Conservation (phyloP, 306 rosid genomes). For the Abrus precatorius region DNA sequence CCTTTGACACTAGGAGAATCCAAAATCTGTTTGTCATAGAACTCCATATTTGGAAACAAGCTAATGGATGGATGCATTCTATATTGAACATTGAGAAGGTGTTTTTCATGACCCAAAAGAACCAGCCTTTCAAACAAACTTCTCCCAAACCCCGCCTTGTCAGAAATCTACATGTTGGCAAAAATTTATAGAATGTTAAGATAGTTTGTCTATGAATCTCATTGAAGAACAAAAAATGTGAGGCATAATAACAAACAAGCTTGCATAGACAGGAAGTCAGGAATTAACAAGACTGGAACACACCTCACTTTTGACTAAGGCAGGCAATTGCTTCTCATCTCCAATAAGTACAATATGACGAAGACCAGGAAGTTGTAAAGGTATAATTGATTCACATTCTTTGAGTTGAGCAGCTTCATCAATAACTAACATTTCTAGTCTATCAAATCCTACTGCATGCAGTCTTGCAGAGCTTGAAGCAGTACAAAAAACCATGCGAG, state of each 20-base stretch:
- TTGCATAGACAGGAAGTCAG: constrained; percentile 35
- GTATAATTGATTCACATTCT: constrained; percentile 60
- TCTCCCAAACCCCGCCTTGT: constrained; percentile 52
- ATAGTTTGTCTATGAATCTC: constrained; percentile 11
- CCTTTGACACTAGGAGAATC: constrained; percentile 47
- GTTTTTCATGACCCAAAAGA: constrained; percentile 53
- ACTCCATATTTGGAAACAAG: constrained; percentile 52
- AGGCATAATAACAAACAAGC: constrained; percentile 6
- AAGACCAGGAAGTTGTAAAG: constrained; percentile 55
- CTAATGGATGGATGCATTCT: constrained; percentile 63
- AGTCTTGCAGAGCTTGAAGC: constrained; percentile 56
- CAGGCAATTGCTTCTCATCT: constrained; percentile 58
- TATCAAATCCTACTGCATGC: constrained; percentile 42
- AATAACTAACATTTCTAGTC: constrained; percentile 53
- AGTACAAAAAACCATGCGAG: constrained; percentile 58
- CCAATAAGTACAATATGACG: constrained; percentile 58
- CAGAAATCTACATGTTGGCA: constrained; percentile 49
- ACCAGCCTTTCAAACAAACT: constrained; percentile 57
- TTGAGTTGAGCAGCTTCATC: constrained; percentile 68
- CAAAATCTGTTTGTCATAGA: constrained; percentile 50
- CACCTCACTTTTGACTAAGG: constrained; percentile 60
- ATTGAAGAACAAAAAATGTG: not conserved
- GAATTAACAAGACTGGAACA: constrained; percentile 41
- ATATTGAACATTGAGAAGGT: constrained; percentile 56
- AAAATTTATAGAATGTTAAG: not conserved